Conservation (phyloP, 2,329 filamentous ascomycete genomes). For the Aspergillus fructus region DNA sequence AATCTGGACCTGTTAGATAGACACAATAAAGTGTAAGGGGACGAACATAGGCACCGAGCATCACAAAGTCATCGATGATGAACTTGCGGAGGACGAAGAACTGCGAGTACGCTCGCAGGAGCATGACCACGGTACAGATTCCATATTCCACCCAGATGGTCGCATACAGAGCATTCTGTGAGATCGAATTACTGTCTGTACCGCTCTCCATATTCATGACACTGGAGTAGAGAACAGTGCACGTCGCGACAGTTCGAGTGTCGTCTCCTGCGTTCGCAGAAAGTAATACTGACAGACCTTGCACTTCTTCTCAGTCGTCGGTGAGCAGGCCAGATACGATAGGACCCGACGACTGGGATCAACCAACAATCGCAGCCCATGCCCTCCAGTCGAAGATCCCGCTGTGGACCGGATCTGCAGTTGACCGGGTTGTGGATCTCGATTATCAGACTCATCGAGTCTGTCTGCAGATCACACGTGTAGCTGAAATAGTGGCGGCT, state of each 20-base stretch:
- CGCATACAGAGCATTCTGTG: not conserved
- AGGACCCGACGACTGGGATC: too few relatives aligned
- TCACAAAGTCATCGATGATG: not conserved
- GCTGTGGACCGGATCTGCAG: too few relatives aligned
- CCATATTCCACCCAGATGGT: slow-evolving; percentile 8
- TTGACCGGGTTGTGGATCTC: too few relatives aligned
- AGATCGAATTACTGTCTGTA: not conserved
- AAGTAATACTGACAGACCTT: too few relatives aligned
- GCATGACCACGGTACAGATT: slow-evolving; percentile 4
- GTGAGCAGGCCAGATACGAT: too few relatives aligned
- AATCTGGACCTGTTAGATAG: not conserved
- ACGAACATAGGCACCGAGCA: slow-evolving; percentile 7
- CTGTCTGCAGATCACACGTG: too few relatives aligned
- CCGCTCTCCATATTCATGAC: not conserved
- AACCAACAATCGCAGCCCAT: too few relatives aligned
- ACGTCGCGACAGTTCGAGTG: not conserved
- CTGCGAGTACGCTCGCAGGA: not conserved
- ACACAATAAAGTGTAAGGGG: not conserved
- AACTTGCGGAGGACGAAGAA: slow-evolving; percentile 1
- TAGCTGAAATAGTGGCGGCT: too few relatives aligned
- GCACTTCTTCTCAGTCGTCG: too few relatives aligned
- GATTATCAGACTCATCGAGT: too few relatives aligned
- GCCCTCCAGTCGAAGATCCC: too few relatives aligned
- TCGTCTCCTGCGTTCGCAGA: not conserved
- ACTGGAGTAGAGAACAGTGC: too few relatives aligned